A percentile compares a stretch with the other conserved stretches of the same genome.
Evolutionary conservation across 2,329 filamentous ascomycete species (phyloP).

Genomic region (Fusarium sp.): DNA sequence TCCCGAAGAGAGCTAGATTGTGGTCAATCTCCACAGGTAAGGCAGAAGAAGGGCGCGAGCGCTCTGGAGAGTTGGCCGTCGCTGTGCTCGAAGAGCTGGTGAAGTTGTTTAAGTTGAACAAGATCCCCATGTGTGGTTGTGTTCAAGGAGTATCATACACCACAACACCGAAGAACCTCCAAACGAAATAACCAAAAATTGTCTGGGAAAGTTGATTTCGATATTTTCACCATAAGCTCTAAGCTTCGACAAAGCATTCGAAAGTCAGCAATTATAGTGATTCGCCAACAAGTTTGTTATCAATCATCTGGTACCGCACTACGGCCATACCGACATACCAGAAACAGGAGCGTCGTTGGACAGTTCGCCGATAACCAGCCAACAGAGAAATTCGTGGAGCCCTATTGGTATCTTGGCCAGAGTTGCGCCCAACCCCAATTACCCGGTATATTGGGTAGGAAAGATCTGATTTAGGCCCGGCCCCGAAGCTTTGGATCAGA

Average conservation of each 20-base stretch:
- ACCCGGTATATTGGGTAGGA: not conserved
- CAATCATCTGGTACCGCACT: not conserved
- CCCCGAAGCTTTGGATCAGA: slow-evolving; percentile 21
- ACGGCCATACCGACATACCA: not conserved
- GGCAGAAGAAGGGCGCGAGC: slow-evolving; percentile 38
- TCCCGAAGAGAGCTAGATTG: slow-evolving; percentile 25
- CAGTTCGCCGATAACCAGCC: not conserved
- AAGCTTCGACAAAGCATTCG: slow-evolving; percentile 2
- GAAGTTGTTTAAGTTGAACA: slow-evolving; percentile 42
- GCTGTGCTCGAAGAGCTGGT: slow-evolving; percentile 9
- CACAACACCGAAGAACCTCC: slow-evolving; percentile 14
- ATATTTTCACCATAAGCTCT: not conserved
- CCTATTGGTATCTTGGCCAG: not conserved
- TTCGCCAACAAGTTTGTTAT: not conserved
- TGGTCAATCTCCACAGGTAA: slow-evolving; percentile 37
- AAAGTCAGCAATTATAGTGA: slow-evolving; percentile 1
- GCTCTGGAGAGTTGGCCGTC: slow-evolving; percentile 27
- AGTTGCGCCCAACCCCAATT: slow-evolving; percentile 14
- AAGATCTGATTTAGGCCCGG: slow-evolving; percentile 23
- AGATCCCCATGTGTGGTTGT: slow-evolving; percentile 31
- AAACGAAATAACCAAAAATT: slow-evolving; percentile 8
- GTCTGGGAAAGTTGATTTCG: not conserved
- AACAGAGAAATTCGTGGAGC: slow-evolving; percentile 1
- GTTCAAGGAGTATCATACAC: slow-evolving; percentile 13
- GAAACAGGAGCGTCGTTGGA: slow-evolving; percentile 7